Evolutionary conservation across 2,329 filamentous ascomycete species (phyloP).

Genomic region (Beauveria australis): DNA sequence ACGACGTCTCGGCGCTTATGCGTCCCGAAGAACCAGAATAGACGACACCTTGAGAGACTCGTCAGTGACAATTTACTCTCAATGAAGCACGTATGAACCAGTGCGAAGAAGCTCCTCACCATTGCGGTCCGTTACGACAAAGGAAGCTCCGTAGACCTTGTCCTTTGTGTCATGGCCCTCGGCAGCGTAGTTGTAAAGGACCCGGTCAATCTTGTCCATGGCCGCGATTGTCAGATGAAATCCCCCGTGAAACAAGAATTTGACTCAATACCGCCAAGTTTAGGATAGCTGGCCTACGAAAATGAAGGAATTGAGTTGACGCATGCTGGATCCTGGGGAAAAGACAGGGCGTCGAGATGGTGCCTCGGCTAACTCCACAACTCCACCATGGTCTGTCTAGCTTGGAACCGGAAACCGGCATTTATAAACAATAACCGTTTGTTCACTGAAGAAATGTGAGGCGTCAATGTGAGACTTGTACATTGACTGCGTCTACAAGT

Average conservation of each 20-base stretch:
- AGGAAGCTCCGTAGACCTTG: conserved; percentile 22
- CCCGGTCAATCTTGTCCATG: conserved; percentile 16
- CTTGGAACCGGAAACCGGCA: background rate
- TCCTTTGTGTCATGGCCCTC: conserved; percentile 19
- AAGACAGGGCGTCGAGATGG: background rate
- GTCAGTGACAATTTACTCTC: background rate
- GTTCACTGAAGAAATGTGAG: background rate
- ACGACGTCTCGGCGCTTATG: conserved; percentile 16
- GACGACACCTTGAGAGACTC: conserved; percentile 17
- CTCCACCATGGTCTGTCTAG: background rate
- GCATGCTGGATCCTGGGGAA: background rate
- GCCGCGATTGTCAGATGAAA: background rate
- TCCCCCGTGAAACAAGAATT: background rate
- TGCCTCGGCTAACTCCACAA: conserved; percentile 5
- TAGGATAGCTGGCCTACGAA: background rate
- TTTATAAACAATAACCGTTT: background rate
- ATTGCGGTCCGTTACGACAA: conserved; percentile 20
- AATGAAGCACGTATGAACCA: background rate
- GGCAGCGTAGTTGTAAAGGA: conserved; percentile 18
- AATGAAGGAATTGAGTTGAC: background rate
- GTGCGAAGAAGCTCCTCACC: conserved; percentile 10
- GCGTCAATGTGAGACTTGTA: background rate
- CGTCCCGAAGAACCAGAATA: conserved; percentile 24
- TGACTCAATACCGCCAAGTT: background rate
- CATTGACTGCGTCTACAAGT: too few relatives aligned